Base-by-base conservation (phyloP, 2,329 filamentous ascomycete genomes). In the Atkinsonella hypoxylon region DNA sequence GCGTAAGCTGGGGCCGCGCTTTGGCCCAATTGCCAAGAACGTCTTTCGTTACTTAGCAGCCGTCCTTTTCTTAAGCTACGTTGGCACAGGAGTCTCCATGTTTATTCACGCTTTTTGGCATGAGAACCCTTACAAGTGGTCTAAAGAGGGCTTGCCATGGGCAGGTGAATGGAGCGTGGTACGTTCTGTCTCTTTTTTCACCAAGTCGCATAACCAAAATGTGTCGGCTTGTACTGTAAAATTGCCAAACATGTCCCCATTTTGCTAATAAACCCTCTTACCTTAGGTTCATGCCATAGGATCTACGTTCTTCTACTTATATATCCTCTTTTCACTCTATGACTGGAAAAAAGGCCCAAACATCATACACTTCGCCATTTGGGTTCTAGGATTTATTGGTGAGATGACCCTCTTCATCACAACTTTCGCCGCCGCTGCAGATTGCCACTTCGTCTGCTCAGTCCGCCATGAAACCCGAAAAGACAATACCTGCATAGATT, bases 311-410 rank as follows among this genome's bases (percentile, higher is more conserved):
- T 81, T 93, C 56, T 93, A 94, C 70, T 77, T 87, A 47, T 83
- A 95, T 58, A 78, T 95, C 57, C 77, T 94, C 57, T 85, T 96
- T 61, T 89, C 89, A 31, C 78, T 97, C 51, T 76, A 95, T 60
- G 90, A 96, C 66, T 86, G 85, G 62, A 82, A 80, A 55, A 83
- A 88, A 34, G 87, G 87, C 12, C 93, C 93, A 0, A 90, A 84
- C 47, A 72, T 82, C 45, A 82, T 87, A 49, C 89, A 96, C 67
- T 78, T 91, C 51, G 68, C 85, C 45, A 82, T 88, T 59, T 98
- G 93, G 93, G 64, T 76, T 41, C 68, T 89, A 42, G 83, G 83
- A 26, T 65, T 89, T n/a, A 66, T 79, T 26, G 76, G 89, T 54
- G 93, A 98, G 66, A 59, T 84, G 22, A 70, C 82, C 47, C 81